These are phyloP conservation scores for Ophiostoma triangulosporum DNA, from an alignment of 2,329 filamentous ascomycete species.

Conservation along the genomic window DNA sequence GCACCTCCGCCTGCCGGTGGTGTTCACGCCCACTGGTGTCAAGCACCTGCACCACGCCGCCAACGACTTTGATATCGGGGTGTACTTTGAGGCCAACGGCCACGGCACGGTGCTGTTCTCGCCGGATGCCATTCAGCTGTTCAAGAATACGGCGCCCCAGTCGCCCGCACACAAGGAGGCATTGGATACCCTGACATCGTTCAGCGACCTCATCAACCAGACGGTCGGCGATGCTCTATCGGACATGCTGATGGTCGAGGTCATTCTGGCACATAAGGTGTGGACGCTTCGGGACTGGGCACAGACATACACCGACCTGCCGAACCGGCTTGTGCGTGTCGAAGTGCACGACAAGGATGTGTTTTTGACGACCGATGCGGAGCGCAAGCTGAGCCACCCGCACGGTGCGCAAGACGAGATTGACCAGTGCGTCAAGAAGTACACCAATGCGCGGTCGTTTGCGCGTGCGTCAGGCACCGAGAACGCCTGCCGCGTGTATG, in stretches of 20 bases:
- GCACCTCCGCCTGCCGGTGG: slow-evolving; percentile 73
- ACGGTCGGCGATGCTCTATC: slow-evolving; percentile 92
- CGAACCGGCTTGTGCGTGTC: slow-evolving; percentile 88
- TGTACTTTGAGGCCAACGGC: slow-evolving; percentile 98
- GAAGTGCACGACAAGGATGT: slow-evolving; percentile 77
- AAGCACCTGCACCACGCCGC: slow-evolving; percentile 98
- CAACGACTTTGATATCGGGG: slow-evolving; percentile 83
- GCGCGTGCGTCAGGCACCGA: slow-evolving; percentile 90
- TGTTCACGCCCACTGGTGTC: slow-evolving; percentile 89
- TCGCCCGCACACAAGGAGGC: slow-evolving; percentile 86
- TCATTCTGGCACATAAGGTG: slow-evolving; percentile 86
- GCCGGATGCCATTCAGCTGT: slow-evolving; percentile 62
- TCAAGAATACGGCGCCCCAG: slow-evolving; percentile 68
- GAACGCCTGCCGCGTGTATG: slow-evolving; percentile 91
- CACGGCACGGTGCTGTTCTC: slow-evolving; percentile 96
- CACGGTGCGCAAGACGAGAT: slow-evolving; percentile 72
- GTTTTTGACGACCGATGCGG: slow-evolving; percentile 85
- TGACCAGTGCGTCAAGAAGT: slow-evolving; percentile 77
- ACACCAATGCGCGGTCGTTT: slow-evolving; percentile 79
- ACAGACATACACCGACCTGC: slow-evolving; percentile 81
- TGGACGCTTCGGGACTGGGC: slow-evolving; percentile 90
- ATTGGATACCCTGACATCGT: slow-evolving; percentile 67
- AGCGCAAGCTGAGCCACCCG: slow-evolving; percentile 73
- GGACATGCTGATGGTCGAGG: slow-evolving; percentile 90
- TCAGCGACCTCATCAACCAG: slow-evolving; percentile 92